A percentile compares a stretch with the other conserved stretches of the same genome.
These are phyloP conservation scores for Ceratocystis papillata DNA, from an alignment of 2,329 filamentous ascomycete species.

Conservation along the genomic window DNA sequence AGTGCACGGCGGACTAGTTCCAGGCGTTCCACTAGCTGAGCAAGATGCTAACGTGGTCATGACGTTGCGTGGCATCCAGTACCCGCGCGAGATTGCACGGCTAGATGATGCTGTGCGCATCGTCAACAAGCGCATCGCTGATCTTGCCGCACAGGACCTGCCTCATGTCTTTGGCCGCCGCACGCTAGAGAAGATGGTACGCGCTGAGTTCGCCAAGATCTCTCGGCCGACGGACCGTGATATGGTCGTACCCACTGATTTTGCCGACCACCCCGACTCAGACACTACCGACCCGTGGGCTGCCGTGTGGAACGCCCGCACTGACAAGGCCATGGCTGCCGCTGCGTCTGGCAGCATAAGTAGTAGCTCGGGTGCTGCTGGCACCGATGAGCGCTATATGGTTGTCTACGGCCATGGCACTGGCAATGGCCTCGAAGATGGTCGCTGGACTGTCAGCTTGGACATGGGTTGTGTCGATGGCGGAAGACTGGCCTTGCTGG, in stretches of 20 bases:
- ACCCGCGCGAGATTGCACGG: constrained; percentile 36
- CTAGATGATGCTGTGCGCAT: constrained; percentile 28
- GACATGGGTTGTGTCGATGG: constrained; percentile 76
- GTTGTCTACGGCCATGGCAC: constrained; percentile 86
- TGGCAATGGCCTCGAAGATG: constrained; percentile 49
- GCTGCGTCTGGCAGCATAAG: constrained; percentile 12
- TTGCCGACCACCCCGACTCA: constrained; percentile 39
- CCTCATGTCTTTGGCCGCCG: constrained; percentile 19
- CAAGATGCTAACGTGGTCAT: constrained; percentile 74
- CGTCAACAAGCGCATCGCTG: constrained; percentile 25
- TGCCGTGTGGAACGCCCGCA: constrained; percentile 47
- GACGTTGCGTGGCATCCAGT: constrained; percentile 78
- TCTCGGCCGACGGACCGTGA: constrained; percentile 28
- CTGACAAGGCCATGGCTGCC: constrained; percentile 31
- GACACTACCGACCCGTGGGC: constrained; percentile 55
- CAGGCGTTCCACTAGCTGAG: constrained; percentile 55
- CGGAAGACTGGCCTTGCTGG: constrained; percentile 61
- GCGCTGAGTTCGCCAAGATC: constrained; percentile 19
- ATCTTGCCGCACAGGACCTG: constrained; percentile 16
- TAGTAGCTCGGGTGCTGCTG: background rate
- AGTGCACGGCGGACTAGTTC: constrained; percentile 78
- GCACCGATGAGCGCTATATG: constrained; percentile 40
- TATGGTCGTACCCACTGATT: constrained; percentile 34
- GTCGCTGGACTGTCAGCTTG: constrained; percentile 68
- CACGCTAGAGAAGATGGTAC: constrained; percentile 23